Evolutionary conservation across 2,329 filamentous ascomycete genomes (phyloP), one percentile per base, ranked within the genome.

Genomic region (Pyrenophora teres): DNA sequence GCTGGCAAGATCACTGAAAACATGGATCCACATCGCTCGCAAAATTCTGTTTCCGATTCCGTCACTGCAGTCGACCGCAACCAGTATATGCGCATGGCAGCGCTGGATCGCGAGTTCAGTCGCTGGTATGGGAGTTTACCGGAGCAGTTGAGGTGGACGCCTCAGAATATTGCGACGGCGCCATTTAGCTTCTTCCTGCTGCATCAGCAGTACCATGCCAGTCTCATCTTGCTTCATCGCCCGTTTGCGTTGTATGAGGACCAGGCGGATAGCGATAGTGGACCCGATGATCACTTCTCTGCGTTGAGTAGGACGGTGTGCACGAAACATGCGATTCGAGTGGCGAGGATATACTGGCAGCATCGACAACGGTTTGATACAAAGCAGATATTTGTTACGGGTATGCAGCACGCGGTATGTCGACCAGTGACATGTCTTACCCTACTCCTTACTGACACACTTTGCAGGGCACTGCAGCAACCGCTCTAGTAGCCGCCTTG

Each of bases 151-250:
- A 60, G 59, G 37, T 74, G 70, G 71, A 73, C 66, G 16, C 64
- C 66, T 3, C 56, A 50, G n/a, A 74, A 74, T 35, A 72, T 74
- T 35, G 64, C 65, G 3, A 67, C 61, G 2, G 72, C 70, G 3
- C 71, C 70, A 0, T 72, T 74, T 40, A 70, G 67, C 1, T 86
- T 75, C 71, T 83, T 83, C 60, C 62, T 83, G 7, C 67, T 83
- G 7, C 81, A 83, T 54, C 81, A 83, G 62, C 81, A 83, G 59
- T 83, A 83, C 49, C 81, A 83, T 45, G 76, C 77, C 9, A 77
- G 76, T 41, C 74, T 82, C 67, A 81, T 83, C 42, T 67, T 83
- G 9, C 72, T 83, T 5, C 81, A 83, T 57, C 72, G 80, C 1
- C 79, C 81, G 0, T 83, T 81, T 74, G 80, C 80, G 16, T 76